Conservation (phyloP, 805 yeast species). For the Candida qinlingensis region DNA sequence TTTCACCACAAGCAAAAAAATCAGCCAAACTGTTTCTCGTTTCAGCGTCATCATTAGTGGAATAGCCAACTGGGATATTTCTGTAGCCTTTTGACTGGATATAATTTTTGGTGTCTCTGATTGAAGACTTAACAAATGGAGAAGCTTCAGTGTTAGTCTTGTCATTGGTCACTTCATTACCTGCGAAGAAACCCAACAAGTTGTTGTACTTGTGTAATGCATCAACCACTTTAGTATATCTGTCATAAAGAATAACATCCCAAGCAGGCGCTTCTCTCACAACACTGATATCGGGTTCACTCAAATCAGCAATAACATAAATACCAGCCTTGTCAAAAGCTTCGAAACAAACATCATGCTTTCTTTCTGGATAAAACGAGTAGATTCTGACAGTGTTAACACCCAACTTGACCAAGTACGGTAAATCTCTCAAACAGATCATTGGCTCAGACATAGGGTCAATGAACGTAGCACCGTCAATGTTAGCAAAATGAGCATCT, state of each 20-base stretch:
- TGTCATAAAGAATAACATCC: conserved; percentile 62
- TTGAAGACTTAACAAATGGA: conserved; percentile 92
- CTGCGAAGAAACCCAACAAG: conserved; percentile 92
- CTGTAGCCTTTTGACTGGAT: conserved; percentile 64
- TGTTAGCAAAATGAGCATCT: conserved; percentile 25
- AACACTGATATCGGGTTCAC: conserved; percentile 79
- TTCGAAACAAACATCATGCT: conserved; percentile 77
- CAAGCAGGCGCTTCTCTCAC: conserved; percentile 74
- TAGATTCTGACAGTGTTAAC: conserved; percentile 84
- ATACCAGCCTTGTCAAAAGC: conserved; percentile 79
- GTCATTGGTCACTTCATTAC: conserved; percentile 93
- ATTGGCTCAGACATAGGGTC: conserved; percentile 76
- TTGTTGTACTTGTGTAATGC: conserved; percentile 71
- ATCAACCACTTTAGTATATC: conserved; percentile 84
- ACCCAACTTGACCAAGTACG: conserved; percentile 60
- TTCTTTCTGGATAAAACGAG: conserved; percentile 65
- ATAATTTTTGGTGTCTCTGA: conserved; percentile 81
- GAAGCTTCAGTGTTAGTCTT: conserved; percentile 80
- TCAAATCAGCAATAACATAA: conserved; percentile 84
- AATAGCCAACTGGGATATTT: conserved; percentile 87
- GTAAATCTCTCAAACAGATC: conserved; percentile 77
- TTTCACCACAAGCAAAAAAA: conserved; percentile 79
- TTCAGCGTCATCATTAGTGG: conserved; percentile 82
- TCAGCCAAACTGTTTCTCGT: conserved; percentile 77
- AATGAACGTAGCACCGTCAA: conserved; percentile 30